phyloP scores from a whole-genome alignment of 768 basidiomycete genomes.

The Tylopilus rubrobrunneus region DNA sequence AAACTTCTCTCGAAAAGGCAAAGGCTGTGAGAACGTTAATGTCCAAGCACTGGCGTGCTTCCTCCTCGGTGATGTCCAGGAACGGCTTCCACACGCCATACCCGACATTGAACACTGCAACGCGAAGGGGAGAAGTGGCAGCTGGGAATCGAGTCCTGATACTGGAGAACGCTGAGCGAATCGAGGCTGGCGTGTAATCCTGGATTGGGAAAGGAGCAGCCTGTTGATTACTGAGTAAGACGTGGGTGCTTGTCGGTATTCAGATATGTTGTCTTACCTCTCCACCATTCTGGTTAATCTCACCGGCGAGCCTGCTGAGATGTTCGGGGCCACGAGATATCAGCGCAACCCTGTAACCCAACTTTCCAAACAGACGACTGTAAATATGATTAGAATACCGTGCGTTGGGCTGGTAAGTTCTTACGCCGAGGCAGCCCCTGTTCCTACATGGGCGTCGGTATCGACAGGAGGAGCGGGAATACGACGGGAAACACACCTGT shows the following conservation, averaged over 20 bases:
- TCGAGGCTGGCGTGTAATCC: constrained; percentile 46
- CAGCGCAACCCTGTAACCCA: constrained; percentile 65
- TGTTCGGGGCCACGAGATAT: constrained; percentile 54
- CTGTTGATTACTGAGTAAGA: constrained; percentile 35
- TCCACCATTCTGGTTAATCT: constrained; percentile 56
- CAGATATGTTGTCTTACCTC: constrained; percentile 36
- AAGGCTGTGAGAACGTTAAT: constrained; percentile 57
- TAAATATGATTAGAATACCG: neutral
- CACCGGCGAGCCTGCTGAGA: constrained; percentile 49
- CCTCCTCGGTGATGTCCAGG: constrained; percentile 56
- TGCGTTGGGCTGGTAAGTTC: constrained; percentile 13
- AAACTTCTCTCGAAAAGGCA: constrained; percentile 52
- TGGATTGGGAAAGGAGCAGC: constrained; percentile 54
- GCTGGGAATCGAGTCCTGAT: constrained; percentile 45
- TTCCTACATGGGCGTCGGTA: constrained; percentile 34
- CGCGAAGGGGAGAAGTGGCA: constrained; percentile 50
- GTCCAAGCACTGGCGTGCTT: constrained; percentile 48
- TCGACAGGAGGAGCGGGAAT: neutral
- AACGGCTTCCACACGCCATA: constrained; percentile 62
- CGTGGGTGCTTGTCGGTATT: neutral
- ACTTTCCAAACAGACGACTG: constrained; percentile 57
- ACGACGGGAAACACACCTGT: constrained; percentile 22
- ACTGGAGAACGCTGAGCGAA: constrained; percentile 45
- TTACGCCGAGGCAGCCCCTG: constrained; percentile 58
- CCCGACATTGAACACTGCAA: constrained; percentile 62